Base-by-base conservation (phyloP, 2,329 filamentous ascomycete species). In the Simplicillium sp. region DNA sequence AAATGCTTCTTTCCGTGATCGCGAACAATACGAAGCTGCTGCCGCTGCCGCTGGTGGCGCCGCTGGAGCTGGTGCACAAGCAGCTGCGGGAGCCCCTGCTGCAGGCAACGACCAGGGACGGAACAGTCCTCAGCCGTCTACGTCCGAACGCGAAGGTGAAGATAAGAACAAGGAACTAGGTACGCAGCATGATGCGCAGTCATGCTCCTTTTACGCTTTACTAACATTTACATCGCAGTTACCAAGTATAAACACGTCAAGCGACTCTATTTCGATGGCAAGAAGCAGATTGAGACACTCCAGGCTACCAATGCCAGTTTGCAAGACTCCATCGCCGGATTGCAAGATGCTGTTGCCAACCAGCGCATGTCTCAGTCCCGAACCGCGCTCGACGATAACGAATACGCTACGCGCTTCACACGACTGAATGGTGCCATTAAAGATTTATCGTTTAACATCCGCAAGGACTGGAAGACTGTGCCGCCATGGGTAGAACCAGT, bases 191-290 rank as follows among this genome's bases (percentile, higher is more conserved):
- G 12, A 37, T 42, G 47, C 50, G 46, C 39, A 4, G 35, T 35
- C 35, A 43, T 28, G 33, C n/a, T 40, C 16, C 54, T 64, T 16
- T 55, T 59, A 48, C 60, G 59, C n/a, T 44, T 56, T 64, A 67
- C 51, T 66, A 64, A 54, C 54, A 31, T 41, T 16, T 12, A 31
- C 25, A 25, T 36, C 44, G 39, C 48, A 95, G 89, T 92, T 55
- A 80, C 79, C 50, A 98, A 98, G 67, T 98, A 98, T 60, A 94
- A 94, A 60, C 95, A 96, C 58, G 90, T 98, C 43, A 98, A 98
- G 68, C 82, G 88, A 42, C 85, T 96, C 53, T 98, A 96, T 59
- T 97, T 97, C 60, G 92, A 97, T 48, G 88, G 90, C 56, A 92
- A 94, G 57, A 75, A 81, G 13, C 89, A 96, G 63, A 90, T 97